A percentile compares a stretch with the other conserved stretches of the same genome.
Evolutionary conservation across 1,139 yeast species (phyloP).

Genomic region (Sugiyamaella novakii): DNA sequence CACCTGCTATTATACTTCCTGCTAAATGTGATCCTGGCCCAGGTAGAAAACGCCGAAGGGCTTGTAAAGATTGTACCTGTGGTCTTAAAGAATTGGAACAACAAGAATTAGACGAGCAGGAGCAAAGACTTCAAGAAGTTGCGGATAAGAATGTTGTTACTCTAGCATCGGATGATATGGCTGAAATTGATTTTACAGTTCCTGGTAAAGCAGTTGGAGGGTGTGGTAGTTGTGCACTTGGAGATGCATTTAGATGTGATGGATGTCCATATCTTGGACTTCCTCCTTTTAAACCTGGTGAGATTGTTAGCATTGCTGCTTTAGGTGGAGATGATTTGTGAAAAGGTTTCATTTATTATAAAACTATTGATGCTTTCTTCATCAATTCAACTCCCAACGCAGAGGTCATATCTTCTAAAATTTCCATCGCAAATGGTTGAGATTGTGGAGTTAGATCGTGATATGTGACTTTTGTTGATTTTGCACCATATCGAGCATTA

Average conservation of each 20-base stretch:
- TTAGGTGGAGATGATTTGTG: slow-evolving; percentile 40
- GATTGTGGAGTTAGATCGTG: slow-evolving; percentile 4
- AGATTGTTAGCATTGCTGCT: slow-evolving; percentile 48
- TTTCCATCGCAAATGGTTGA: slow-evolving; percentile 2
- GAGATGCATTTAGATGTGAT: slow-evolving; percentile 97
- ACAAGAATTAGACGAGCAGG: slow-evolving; percentile 41
- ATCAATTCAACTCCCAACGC: slow-evolving; percentile 21
- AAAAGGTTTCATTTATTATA: neutral
- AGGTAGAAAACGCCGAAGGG: slow-evolving; percentile 56
- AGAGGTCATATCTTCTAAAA: slow-evolving; percentile 20
- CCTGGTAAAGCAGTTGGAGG: slow-evolving; percentile 89
- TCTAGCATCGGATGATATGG: slow-evolving; percentile 60
- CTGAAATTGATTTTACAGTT: slow-evolving; percentile 92
- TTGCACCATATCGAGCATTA: neutral
- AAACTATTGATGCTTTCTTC: slow-evolving; percentile 9
- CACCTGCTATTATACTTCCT: slow-evolving; percentile 47
- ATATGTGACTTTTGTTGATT: neutral
- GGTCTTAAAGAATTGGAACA: slow-evolving; percentile 78
- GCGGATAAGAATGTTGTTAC: slow-evolving; percentile 46
- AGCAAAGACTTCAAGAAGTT: slow-evolving; percentile 29
- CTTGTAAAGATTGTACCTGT: slow-evolving; percentile 98
- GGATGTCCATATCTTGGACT: slow-evolving; percentile 97
- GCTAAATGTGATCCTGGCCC: slow-evolving; percentile 46
- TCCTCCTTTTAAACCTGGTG: slow-evolving; percentile 98
- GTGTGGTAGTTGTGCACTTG: slow-evolving; percentile 94